Conservation (phyloP, 106 monocot species). For the Alisma plantagoaquatica region DNA sequence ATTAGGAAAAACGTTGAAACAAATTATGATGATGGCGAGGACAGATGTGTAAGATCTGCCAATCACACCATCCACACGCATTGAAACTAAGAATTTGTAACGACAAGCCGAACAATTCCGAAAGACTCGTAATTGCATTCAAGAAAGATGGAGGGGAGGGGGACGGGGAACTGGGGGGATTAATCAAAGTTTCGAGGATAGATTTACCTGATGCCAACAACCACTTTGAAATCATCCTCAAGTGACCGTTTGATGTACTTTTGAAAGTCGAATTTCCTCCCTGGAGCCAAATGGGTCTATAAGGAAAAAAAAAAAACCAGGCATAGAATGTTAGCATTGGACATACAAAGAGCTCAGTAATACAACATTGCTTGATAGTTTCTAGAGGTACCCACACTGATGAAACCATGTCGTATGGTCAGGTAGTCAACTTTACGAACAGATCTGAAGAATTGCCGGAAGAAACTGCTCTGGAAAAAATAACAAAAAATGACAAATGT, state of each 20-base stretch:
- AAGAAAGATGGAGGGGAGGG: too few relatives aligned
- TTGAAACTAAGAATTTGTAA: too few relatives aligned
- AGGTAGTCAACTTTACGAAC: slow-evolving; percentile 64
- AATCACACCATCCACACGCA: too few relatives aligned
- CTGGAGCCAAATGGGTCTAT: slow-evolving; percentile 67
- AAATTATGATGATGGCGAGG: too few relatives aligned
- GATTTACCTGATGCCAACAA: slow-evolving; percentile 16
- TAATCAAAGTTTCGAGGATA: not conserved
- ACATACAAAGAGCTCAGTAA: too few relatives aligned
- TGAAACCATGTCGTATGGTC: slow-evolving; percentile 67
- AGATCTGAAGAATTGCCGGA: slow-evolving; percentile 65
- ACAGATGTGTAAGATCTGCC: too few relatives aligned
- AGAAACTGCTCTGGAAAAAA: slow-evolving; percentile 49
- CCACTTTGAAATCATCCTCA: slow-evolving; percentile 20
- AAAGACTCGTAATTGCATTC: too few relatives aligned
- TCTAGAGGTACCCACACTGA: slow-evolving; percentile 32
- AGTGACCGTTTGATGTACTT: slow-evolving; percentile 16
- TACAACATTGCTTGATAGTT: not conserved
- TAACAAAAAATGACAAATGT: not conserved
- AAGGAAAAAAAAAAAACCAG: not conserved
- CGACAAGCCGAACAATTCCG: too few relatives aligned
- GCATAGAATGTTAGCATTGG: too few relatives aligned
- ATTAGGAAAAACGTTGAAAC: slow-evolving; percentile 34
- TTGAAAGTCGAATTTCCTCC: slow-evolving; percentile 24
- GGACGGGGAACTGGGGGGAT: too few relatives aligned